A percentile compares a stretch with the other conserved stretches of the same genome.
These are phyloP conservation scores for Pilatotrama ljubarskyi DNA, from an alignment of 768 basidiomycete genomes.

Conservation along the genomic window DNA sequence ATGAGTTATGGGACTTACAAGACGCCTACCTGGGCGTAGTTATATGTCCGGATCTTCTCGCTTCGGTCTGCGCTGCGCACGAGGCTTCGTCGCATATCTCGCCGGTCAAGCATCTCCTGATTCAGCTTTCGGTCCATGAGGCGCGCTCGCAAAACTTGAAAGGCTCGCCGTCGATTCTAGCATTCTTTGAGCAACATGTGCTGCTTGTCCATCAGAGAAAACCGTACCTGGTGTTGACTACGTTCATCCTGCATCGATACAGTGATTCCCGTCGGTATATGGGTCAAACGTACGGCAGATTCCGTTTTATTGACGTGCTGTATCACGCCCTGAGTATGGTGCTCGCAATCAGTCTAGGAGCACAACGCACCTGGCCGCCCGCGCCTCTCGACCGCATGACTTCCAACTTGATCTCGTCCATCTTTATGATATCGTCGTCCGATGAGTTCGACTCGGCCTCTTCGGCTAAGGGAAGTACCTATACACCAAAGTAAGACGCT, in stretches of 20 bases:
- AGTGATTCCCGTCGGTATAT: constrained; percentile 88
- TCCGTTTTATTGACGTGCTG: constrained; percentile 99
- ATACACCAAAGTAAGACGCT: background rate
- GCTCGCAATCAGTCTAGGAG: background rate
- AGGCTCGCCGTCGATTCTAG: constrained; percentile 94
- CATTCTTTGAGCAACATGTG: too few species aligned
- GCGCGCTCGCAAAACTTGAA: constrained; percentile 83
- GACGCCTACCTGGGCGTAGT: constrained; percentile 75
- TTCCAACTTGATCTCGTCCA: constrained; percentile 88
- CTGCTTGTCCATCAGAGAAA: background rate
- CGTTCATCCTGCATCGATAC: constrained; percentile 99
- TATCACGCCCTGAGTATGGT: background rate
- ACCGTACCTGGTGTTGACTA: constrained; percentile 84
- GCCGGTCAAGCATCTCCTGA: constrained; percentile 67
- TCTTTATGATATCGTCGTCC: constrained; percentile 67
- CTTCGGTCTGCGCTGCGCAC: constrained; percentile 84
- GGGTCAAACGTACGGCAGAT: constrained; percentile 93
- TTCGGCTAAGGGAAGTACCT: constrained; percentile 84
- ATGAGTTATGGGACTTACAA: background rate
- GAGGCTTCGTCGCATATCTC: constrained; percentile 68
- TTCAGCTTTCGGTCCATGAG: constrained; percentile 79
- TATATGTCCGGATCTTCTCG: constrained; percentile 96
- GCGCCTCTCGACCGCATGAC: constrained; percentile 98
- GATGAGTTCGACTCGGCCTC: constrained; percentile 47
- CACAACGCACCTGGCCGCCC: constrained; percentile 77